Evolutionary conservation across 2,329 filamentous ascomycete genomes (phyloP).

Genomic region (Fusarium sp.): DNA sequence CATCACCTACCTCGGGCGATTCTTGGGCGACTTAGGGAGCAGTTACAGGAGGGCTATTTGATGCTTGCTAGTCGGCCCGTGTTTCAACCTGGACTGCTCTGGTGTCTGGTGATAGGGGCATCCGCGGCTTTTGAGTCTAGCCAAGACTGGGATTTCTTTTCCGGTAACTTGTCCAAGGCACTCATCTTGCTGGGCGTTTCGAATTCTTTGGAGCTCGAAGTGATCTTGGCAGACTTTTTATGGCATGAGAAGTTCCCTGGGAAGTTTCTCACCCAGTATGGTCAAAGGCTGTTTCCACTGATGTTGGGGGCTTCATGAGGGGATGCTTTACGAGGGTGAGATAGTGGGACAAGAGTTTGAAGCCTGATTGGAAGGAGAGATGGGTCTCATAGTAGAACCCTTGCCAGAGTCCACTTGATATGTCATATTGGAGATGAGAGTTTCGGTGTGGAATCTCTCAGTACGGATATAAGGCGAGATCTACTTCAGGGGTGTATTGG

Average conservation of each 20-base stretch:
- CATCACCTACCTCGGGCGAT: conserved; percentile 6
- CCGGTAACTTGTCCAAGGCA: neutral
- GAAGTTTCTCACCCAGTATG: neutral
- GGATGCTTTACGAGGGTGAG: neutral
- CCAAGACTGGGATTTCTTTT: conserved; percentile 20
- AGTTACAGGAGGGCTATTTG: neutral
- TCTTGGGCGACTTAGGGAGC: neutral
- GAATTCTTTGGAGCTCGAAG: neutral
- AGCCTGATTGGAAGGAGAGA: neutral
- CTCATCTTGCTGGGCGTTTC: neutral
- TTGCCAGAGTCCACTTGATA: neutral
- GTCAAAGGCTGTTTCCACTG: conserved; percentile 2
- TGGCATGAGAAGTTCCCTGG: conserved; percentile 20
- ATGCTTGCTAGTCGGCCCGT: neutral
- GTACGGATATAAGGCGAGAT: neutral
- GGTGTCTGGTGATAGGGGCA: conserved; percentile 21
- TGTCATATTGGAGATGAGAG: neutral
- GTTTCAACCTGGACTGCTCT: conserved; percentile 18
- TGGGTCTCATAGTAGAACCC: neutral
- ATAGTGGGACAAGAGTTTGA: neutral
- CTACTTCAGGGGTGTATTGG: neutral
- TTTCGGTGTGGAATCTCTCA: neutral
- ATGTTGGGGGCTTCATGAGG: neutral
- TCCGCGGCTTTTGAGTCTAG: conserved; percentile 10
- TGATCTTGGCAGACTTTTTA: conserved; percentile 8